Conservation (phyloP, 306 rosid species). For the Glycine tomentella region DNA sequence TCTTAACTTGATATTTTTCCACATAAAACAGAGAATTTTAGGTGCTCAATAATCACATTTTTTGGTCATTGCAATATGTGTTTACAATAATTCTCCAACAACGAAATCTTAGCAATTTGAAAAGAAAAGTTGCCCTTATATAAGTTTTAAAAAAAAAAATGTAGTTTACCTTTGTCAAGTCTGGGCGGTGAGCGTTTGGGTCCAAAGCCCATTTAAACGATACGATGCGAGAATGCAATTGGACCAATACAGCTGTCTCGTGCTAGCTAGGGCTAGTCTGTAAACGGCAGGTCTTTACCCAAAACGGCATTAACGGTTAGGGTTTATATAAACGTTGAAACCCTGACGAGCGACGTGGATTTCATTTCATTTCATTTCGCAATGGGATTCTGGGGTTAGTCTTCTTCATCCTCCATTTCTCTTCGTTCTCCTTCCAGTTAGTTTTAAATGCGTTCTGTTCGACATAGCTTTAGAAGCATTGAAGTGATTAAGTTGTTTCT, state of each 20-base stretch:
- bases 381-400: slow-evolving; percentile 93
- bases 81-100: too few relatives aligned
- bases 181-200: too few relatives aligned
- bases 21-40: too few relatives aligned
- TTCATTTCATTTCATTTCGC: background rate
- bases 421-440: background rate
- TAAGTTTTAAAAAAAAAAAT: too few relatives aligned
- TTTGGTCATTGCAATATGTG: too few relatives aligned
- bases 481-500: background rate
- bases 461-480: background rate
- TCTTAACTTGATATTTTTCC: too few relatives aligned
- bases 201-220: background rate
- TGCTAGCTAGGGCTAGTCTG: slow-evolving; percentile 12
- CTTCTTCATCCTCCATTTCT: background rate
- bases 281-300: background rate
- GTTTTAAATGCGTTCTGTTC: background rate
- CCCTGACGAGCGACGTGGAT: background rate
- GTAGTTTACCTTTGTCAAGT: too few relatives aligned
- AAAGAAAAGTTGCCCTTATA: too few relatives aligned
- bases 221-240: background rate
- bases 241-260: background rate
- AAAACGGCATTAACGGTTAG: slow-evolving; percentile 20
- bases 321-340: slow-evolving; percentile 30
- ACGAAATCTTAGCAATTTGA: too few relatives aligned
- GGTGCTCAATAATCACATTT: too few relatives aligned